Conservation (phyloP, 2,329 filamentous ascomycete species). For the Diaporthe nobilis region DNA sequence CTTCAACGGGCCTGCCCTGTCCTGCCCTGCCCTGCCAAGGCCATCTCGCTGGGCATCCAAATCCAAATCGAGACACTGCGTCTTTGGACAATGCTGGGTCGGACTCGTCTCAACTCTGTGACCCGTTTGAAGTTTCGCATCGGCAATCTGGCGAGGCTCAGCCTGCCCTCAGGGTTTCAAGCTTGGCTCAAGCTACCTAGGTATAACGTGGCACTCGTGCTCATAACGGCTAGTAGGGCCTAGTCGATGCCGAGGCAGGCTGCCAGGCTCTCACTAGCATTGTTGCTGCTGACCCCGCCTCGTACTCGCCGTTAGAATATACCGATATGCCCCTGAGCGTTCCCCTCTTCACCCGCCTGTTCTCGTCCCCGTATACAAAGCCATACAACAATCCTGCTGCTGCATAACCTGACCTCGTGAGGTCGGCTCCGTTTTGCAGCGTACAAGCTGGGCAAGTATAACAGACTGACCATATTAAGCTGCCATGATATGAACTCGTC, state of each 20-base stretch:
- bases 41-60: neutral
- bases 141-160: conserved; percentile 3
- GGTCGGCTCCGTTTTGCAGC: neutral
- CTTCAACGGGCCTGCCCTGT: neutral
- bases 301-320: neutral
- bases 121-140: conserved; percentile 30
- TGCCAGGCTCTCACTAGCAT: neutral
- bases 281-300: neutral
- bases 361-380: neutral
- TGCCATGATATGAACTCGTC: neutral
- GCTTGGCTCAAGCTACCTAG: conserved; percentile 13
- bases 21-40: neutral
- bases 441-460: neutral
- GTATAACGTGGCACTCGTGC: neutral
- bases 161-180: conserved; percentile 12
- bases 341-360: neutral
- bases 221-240: neutral
- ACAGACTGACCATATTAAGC: neutral
- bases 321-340: too few relatives aligned
- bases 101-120: conserved; percentile 35
- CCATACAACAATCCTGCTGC: too few relatives aligned
- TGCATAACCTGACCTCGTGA: neutral
- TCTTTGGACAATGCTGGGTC: neutral
- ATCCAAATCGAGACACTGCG: neutral
- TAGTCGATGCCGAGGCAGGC: neutral